Evolutionary conservation across 2,329 filamentous ascomycete species (phyloP), one percentile per base, ranked within the genome.

Genomic region (Aureobasidium leucospermi): DNA sequence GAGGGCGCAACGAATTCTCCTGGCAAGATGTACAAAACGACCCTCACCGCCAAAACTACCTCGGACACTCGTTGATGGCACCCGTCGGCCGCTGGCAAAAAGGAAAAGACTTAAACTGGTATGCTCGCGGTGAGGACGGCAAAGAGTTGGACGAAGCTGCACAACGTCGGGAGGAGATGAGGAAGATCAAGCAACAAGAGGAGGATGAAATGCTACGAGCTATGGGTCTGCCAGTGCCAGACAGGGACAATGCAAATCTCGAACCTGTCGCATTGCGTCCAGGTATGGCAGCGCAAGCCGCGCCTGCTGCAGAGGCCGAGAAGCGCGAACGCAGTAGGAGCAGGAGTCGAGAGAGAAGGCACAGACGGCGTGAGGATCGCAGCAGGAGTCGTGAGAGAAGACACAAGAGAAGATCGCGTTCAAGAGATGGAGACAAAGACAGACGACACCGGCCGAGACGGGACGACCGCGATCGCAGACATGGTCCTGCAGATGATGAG

Each of bases 1-100:
- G 94, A 69, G 94, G 94, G 62, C 82, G 81, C 70, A 88, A 88
- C 74, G 91, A 96, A 74, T 99, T 99, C 78, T 92, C 87, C 76
- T 97, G 94, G 94, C 89, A 93, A 65, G 91, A 96, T 66, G 93
- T 99, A 70, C 87, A 93, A 71, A 85, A 80, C 65, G 95, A 91
- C 52, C 78, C 82, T 23, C 92, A 96, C 69, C 91, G 94, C 73
- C 92, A 99, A 74, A 96, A 87, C 71, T 88, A 87, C 73, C 87
- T 96, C 7, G 92, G 92, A 56, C 92, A 96, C 76, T 94, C 89
- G 61, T 76, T 96, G 61, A 96, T 93, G 79, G 92, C 92, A 56
- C 74, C 92, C 0, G 91, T 96, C 3, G 92, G 92, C 7, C 87
- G 92, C 65, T 96, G 92, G 92, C 89, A 94, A 68, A 86, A 93